Percentiles rank a stretch among this genome's conserved stretches.
Evolutionary conservation across 371 early-diverging fungal genomes (phyloP).

Genomic region (Mucor velutinosus): DNA sequence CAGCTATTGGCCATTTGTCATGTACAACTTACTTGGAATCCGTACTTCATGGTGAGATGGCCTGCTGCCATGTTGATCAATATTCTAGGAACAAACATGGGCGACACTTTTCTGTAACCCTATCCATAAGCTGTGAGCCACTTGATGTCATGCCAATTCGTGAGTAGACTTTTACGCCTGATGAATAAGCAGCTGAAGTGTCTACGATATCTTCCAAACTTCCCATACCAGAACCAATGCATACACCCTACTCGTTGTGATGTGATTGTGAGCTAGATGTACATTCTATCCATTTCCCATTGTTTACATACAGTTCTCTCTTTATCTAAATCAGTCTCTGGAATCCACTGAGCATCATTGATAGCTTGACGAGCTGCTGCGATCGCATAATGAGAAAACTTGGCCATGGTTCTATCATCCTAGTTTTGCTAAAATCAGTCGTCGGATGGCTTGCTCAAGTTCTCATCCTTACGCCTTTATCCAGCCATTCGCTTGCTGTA

Average conservation of each 20-base stretch:
- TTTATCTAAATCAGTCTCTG: conserved; percentile 54
- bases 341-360: conserved; percentile 75
- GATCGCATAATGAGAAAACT: conserved; percentile 89
- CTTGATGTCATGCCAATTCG: background rate
- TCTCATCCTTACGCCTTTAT: conserved; percentile 57
- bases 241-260: conserved; percentile 70
- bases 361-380: conserved; percentile 88
- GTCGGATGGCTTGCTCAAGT: too few relatives aligned
- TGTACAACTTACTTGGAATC: conserved; percentile 61
- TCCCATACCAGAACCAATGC: conserved; percentile 93
- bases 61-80: conserved; percentile 96
- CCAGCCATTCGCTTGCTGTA: conserved; percentile 72
- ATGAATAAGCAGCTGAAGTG: conserved; percentile 55
- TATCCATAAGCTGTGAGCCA: conserved; percentile 22
- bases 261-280: background rate
- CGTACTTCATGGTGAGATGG: conserved; percentile 86
- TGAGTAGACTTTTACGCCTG: conserved; percentile 45
- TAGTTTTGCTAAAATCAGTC: conserved; percentile 20
- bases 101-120: conserved; percentile 81
- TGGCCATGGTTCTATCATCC: conserved; percentile 80
- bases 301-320: conserved; percentile 60
- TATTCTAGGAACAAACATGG: conserved; percentile 90
- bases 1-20: background rate
- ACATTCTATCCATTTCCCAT: background rate
- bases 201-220: conserved; percentile 82